phyloP scores from a whole-genome alignment of 2,329 filamentous ascomycete species.

The Diaporthe aspalathi region DNA sequence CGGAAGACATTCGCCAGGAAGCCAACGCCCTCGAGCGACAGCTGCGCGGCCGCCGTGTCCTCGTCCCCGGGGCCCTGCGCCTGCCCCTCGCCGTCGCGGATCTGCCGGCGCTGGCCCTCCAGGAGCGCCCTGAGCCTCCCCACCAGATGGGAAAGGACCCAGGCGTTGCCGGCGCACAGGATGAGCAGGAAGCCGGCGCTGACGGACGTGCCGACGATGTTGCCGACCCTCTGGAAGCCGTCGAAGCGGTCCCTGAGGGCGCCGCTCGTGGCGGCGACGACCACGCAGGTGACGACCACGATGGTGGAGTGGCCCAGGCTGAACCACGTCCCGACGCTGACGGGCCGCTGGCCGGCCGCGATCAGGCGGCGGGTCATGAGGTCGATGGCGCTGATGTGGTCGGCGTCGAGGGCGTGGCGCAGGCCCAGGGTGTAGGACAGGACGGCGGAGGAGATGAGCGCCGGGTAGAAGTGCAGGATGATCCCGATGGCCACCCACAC shows the following conservation, averaged over 20 bases:
- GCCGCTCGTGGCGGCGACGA: constrained; percentile 90
- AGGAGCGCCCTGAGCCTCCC: constrained; percentile 74
- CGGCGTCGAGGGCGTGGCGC: constrained; percentile 96
- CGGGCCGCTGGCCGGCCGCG: constrained; percentile 84
- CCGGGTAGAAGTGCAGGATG: constrained; percentile 64
- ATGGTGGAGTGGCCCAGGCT: constrained; percentile 94
- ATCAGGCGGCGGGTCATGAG: constrained; percentile 92
- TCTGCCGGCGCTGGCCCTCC: constrained; percentile 49
- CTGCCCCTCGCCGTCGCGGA: constrained; percentile 37
- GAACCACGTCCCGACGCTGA: constrained; percentile 95
- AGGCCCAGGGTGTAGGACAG: constrained; percentile 90
- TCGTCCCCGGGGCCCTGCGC: constrained; percentile 39
- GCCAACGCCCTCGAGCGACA: constrained; percentile 81
- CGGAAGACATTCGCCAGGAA: constrained; percentile 79
- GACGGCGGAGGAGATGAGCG: constrained; percentile 81
- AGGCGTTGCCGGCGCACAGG: constrained; percentile 84
- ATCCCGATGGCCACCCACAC: constrained; percentile 67
- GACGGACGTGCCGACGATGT: constrained; percentile 89
- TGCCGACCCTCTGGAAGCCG: constrained; percentile 81
- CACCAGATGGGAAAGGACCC: constrained; percentile 85
- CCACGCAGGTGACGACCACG: constrained; percentile 88
- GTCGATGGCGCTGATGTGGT: constrained; percentile 89
- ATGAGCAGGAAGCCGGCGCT: constrained; percentile 86
- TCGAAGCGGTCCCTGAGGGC: constrained; percentile 85
- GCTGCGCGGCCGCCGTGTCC: constrained; percentile 58